Conservation (phyloP, 2,329 filamentous ascomycete species). For the Davidsoniella eucalypti region DNA sequence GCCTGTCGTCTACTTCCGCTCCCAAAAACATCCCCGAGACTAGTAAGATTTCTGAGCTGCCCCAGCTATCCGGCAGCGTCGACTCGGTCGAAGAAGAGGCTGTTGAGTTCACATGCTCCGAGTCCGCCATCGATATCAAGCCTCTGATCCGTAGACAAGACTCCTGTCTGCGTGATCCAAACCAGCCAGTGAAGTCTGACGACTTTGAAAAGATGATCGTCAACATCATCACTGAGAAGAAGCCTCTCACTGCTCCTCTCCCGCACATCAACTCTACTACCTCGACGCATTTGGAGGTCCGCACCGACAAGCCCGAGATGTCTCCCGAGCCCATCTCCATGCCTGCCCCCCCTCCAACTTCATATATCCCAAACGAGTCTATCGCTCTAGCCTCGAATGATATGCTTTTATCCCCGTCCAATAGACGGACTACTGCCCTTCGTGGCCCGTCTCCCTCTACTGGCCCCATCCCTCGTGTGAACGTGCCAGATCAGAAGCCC, state of each 20-base stretch:
- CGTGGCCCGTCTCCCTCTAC: constrained; percentile 67
- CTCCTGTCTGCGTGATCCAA: constrained; percentile 41
- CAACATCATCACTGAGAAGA: constrained; percentile 80
- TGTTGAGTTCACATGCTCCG: constrained; percentile 38
- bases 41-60: constrained; percentile 36
- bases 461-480: constrained; percentile 7
- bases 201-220: constrained; percentile 89
- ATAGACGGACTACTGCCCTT: constrained; percentile 28
- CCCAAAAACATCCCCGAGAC: constrained; percentile 33
- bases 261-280: constrained; percentile 18
- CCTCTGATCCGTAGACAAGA: constrained; percentile 57
- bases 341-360: constrained; percentile 16
- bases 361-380: constrained; percentile 11
- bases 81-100: constrained; percentile 56
- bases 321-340: constrained; percentile 16
- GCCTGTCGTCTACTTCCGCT: constrained; percentile 32
- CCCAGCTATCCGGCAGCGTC: constrained; percentile 61
- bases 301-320: constrained; percentile 18
- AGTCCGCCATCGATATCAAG: constrained; percentile 41
- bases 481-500: background rate
- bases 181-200: constrained; percentile 51
- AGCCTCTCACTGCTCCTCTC: constrained; percentile 41
- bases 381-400: constrained; percentile 1
- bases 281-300: constrained; percentile 12
- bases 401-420: constrained; percentile 24